These are phyloP conservation scores for Hortiboletus campestris DNA, from an alignment of 768 basidiomycete species.

Conservation along the genomic window DNA sequence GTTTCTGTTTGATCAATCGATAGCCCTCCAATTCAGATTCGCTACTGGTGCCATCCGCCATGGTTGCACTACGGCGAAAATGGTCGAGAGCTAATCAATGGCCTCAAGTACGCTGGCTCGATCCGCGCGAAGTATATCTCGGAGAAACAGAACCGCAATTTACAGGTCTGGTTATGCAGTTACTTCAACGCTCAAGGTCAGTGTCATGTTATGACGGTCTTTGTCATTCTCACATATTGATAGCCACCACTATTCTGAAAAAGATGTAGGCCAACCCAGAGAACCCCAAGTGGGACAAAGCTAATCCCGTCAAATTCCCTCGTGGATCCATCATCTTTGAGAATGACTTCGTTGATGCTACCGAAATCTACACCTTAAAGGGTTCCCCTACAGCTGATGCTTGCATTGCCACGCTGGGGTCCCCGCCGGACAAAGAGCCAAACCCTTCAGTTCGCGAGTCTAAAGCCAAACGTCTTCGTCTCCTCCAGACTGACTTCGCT, in stretches of 20 bases:
- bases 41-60: background rate
- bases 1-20: background rate
- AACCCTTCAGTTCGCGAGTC: background rate
- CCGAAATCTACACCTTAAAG: background rate
- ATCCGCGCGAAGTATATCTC: background rate
- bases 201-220: background rate
- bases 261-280: background rate
- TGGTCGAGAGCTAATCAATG: constrained; percentile 1
- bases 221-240: background rate
- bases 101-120: background rate
- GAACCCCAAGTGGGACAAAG: background rate
- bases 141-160: background rate
- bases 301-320: background rate
- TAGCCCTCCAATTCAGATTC: background rate
- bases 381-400: background rate
- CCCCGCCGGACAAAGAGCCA: background rate
- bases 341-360: background rate
- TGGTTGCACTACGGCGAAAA: background rate
- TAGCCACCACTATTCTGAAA: background rate
- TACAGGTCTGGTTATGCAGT: background rate
- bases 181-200: background rate
- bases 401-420: background rate
- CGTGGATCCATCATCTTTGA: background rate
- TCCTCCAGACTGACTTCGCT: background rate
- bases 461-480: background rate